Evolutionary conservation across 1,139 yeast genomes (phyloP), one percentile per base, ranked within the genome.

Genomic region (Candida sojae): DNA sequence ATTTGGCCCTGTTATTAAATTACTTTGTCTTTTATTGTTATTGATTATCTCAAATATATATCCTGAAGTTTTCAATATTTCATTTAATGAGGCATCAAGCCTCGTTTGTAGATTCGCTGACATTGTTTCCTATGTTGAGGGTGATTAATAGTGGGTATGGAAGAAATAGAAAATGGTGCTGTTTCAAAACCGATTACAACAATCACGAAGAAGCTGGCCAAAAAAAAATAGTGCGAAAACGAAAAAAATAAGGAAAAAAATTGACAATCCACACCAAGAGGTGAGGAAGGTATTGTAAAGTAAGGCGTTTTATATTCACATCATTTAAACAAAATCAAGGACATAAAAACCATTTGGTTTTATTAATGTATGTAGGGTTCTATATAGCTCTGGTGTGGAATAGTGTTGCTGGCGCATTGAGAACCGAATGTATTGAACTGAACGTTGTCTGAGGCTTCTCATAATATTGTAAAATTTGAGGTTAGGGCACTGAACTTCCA

Each of bases 41-140:
- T 70, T 71, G 55, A 75, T 67, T 50, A 72, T 68, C 56, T 75
- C 80, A 53, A 73, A 75, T 34, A 75, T 68, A 55, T 72, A 75
- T 5, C 80, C 80, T 0, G 79, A 64, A 1, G 77, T 66, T 47
- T 73, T 67, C 43, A 75, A 68, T 6, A 75, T 66, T 43, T 75
- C 79, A 54, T 72, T 69, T 40, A 75, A 63, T 7, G 79, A 68
- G 43, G 63, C 64, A 48, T 67, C 75, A 46, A 75, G 70, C 56
- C 71, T 70, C 23, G 70, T 59, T 53, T 75, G 79, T 38, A 75
- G 64, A 53, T 72, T 75, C 72, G 75, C 74, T 23, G 56, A 48
- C 56, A 53, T 53, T 32, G 30, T 34, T 26, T 40, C 10, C 23
- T 39, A 10, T 39, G 42, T 39, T 26, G 25, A 3, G n/a, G 35